Percentiles rank a stretch among this genome's conserved stretches.
Conservation (phyloP, 768 basidiomycete genomes). For the Kwoniella botswanensis region DNA sequence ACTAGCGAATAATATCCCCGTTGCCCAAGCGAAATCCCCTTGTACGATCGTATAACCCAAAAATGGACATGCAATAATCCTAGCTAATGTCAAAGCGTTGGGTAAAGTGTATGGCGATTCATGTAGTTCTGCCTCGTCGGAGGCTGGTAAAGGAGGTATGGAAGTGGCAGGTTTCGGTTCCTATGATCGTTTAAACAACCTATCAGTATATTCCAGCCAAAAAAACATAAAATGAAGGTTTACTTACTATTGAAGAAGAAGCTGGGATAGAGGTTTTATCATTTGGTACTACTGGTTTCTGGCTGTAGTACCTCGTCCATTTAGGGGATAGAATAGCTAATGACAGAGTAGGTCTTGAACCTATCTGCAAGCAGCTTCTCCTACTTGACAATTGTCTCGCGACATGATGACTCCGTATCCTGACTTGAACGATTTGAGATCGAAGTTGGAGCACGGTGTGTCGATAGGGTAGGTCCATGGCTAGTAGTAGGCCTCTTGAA, state of each 20-base stretch:
- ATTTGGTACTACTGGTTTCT: constrained; percentile 5
- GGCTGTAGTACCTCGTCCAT: constrained; percentile 6
- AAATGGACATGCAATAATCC: constrained; percentile 85
- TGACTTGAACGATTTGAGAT: constrained; percentile 25
- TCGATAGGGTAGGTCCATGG: constrained; percentile 20
- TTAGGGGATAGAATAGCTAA: background rate
- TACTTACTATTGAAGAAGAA: constrained; percentile 15
- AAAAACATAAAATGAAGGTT: background rate
- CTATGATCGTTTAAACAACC: background rate
- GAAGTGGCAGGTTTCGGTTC: constrained; percentile 13
- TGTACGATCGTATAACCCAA: constrained; percentile 89
- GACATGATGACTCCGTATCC: constrained; percentile 17
- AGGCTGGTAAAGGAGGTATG: constrained; percentile 19
- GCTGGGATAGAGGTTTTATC: constrained; percentile 15
- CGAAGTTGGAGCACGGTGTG: constrained; percentile 21
- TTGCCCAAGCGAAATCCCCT: constrained; percentile 78
- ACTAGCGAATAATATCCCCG: constrained; percentile 82
- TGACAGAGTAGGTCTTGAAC: background rate
- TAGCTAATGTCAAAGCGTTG: constrained; percentile 82
- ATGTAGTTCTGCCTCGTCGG: constrained; percentile 39
- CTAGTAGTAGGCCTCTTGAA: constrained; percentile 9
- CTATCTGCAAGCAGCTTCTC: background rate
- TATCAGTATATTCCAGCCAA: background rate
- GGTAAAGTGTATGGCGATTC: constrained; percentile 77
- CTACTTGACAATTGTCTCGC: constrained; percentile 19